Conservation (phyloP, 2,329 filamentous ascomycete genomes). For the Pseudogymnoascus sp. region DNA sequence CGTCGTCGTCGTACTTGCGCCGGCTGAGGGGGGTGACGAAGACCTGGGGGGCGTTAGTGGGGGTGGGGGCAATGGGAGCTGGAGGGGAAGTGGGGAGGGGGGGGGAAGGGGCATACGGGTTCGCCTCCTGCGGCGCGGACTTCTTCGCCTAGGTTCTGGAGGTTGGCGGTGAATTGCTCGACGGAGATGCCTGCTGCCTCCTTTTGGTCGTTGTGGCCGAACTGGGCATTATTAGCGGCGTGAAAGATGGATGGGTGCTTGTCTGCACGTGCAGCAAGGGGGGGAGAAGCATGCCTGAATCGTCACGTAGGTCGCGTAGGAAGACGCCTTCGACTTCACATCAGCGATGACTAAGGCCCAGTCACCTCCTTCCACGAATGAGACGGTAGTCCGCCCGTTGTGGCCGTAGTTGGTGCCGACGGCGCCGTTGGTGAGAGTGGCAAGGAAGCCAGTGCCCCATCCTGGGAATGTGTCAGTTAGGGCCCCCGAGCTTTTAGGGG, state of each 20-base stretch:
- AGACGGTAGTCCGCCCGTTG: slow-evolving; percentile 38
- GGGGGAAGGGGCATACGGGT: slow-evolving; percentile 15
- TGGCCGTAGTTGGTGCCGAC: slow-evolving; percentile 40
- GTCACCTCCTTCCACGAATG: slow-evolving; percentile 37
- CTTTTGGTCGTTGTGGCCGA: slow-evolving; percentile 47
- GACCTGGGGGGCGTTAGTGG: slow-evolving; percentile 19
- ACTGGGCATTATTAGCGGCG: slow-evolving; percentile 22
- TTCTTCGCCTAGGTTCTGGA: slow-evolving; percentile 29
- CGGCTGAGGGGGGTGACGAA: slow-evolving; percentile 37
- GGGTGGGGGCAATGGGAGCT: neutral
- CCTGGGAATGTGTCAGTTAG: slow-evolving; percentile 23
- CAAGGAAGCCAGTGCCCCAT: slow-evolving; percentile 43
- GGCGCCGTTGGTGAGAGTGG: slow-evolving; percentile 35
- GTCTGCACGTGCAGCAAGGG: neutral
- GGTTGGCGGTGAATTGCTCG: slow-evolving; percentile 33
- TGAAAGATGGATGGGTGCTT: neutral
- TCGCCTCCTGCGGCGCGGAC: slow-evolving; percentile 25
- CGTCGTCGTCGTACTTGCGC: slow-evolving; percentile 30
- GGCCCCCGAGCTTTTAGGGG: neutral
- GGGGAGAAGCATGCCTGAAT: slow-evolving; percentile 33
- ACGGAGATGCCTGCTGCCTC: slow-evolving; percentile 32
- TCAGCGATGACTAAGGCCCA: slow-evolving; percentile 36
- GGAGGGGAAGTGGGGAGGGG: neutral
- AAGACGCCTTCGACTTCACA: slow-evolving; percentile 26
- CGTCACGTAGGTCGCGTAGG: slow-evolving; percentile 38